Evolutionary conservation across 2,329 filamentous ascomycete genomes (phyloP).

Genomic region (Aspergillus terreus): DNA sequence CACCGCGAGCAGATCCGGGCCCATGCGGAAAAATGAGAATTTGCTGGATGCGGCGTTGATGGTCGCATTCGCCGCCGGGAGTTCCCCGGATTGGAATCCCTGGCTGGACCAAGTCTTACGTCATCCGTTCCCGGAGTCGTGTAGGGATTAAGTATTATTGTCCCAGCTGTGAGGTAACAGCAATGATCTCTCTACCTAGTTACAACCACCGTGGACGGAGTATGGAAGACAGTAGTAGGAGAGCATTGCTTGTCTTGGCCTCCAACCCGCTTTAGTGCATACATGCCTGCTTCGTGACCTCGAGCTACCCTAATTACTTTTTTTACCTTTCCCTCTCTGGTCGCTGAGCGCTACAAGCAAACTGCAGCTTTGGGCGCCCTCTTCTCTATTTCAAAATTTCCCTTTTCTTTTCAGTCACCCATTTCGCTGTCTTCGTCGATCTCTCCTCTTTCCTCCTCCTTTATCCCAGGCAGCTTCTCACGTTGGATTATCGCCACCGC

Average conservation of each 20-base stretch:
- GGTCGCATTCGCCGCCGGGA: constrained; percentile 22
- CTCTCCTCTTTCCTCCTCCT: not conserved
- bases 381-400: not conserved
- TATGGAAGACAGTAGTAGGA: not conserved
- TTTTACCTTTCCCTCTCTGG: not conserved
- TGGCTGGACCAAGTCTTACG: constrained; percentile 26
- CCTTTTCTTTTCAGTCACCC: not conserved
- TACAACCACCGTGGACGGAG: not conserved
- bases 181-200: not conserved
- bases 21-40: not conserved
- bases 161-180: not conserved
- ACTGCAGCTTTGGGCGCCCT: not conserved
- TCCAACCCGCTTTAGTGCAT: not conserved
- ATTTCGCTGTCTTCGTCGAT: not conserved
- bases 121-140: constrained; percentile 24
- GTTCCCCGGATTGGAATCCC: constrained; percentile 28
- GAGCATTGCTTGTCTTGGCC: not conserved
- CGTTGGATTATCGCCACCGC: not conserved
- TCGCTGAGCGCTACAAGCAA: not conserved
- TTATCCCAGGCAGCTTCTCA: not conserved
- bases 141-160: not conserved
- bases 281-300: not conserved
- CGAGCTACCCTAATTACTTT: not conserved
- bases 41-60: constrained; percentile 6
- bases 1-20: not conserved